Evolutionary conservation across 768 basidiomycete genomes (phyloP), one percentile per base, ranked within the genome.

Genomic region (Rhodosporidiobolus odoratus): DNA sequence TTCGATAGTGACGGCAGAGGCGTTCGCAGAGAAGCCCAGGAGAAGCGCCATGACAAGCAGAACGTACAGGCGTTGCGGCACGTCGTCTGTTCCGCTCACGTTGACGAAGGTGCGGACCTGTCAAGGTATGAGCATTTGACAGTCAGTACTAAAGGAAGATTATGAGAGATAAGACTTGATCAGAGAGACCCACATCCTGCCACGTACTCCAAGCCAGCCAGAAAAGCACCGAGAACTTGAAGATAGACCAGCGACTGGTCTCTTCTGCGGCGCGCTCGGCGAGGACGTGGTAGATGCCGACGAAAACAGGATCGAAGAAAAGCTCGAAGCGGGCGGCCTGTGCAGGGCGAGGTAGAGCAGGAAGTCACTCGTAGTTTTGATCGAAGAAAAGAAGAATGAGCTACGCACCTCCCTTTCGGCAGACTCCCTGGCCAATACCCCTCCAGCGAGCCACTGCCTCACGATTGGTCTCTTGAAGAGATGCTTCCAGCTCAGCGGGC

Each of bases 271-370:
- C 78, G 15, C 77, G 71, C 45, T 80, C 79, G 47, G 79, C 77
- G 27, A 80, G 74, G 52, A 79, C 77, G 72, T 80, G 79, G 15
- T 78, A 76, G 41, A 81, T 76, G 17, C 77, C 79, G 25, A 81
- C 80, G 53, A 79, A 80, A 8, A 78, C 69, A 52, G 80, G 69
- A 65, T 81, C 80, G 58, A 81, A 79, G 68, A 81, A 80, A 19
- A 81, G 77, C 73, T 81, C 80, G 71, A 80, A 80, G 19, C 76
- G 75, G 13, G 71, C 66, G 4, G 75, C 62, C 58, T 75, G 43
- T 3, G 21, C 34, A 10, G 53, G 4, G n/a, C 27, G 32, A 19
- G 53, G 4, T 16, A 50, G 34, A 25, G 15, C 5, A 9, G 10
- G 27, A 50, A 25, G 43, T 32, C 35, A 47, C 21, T 25, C 8